Evolutionary conservation across 2,329 filamentous ascomycete genomes (phyloP).

Genomic region (Teratosphaeria viscida): DNA sequence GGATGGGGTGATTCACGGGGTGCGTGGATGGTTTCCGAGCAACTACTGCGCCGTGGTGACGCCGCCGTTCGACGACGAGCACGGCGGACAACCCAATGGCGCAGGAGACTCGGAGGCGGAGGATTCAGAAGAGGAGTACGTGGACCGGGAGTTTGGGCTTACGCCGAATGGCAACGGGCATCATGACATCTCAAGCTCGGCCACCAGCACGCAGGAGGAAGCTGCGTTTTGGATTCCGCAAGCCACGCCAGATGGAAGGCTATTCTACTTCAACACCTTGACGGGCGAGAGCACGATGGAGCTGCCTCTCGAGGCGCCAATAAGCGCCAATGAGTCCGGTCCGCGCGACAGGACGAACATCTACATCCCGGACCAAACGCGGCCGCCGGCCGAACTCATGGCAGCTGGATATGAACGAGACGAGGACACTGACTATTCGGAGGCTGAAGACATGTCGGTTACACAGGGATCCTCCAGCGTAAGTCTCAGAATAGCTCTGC

Average conservation of each 20-base stretch:
- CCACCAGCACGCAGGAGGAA: conserved; percentile 60
- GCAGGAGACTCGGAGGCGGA: conserved; percentile 24
- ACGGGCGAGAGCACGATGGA: conserved; percentile 94
- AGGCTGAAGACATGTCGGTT: conserved; percentile 67
- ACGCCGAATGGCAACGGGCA: conserved; percentile 32
- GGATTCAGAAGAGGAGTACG: conserved; percentile 58
- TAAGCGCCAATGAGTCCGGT: conserved; percentile 67
- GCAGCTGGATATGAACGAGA: conserved; percentile 66
- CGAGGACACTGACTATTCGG: conserved; percentile 76
- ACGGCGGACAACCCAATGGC: conserved; percentile 49
- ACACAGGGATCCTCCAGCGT: conserved; percentile 62
- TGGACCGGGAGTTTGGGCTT: conserved; percentile 41
- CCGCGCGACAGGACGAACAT: conserved; percentile 84
- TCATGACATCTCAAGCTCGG: conserved; percentile 50
- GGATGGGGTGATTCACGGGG: conserved; percentile 95
- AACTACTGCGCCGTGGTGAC: conserved; percentile 91
- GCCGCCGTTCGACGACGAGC: conserved; percentile 58
- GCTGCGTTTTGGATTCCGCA: conserved; percentile 98
- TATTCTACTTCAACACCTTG: conserved; percentile 98
- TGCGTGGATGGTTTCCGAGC: conserved; percentile 97
- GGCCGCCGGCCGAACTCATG: conserved; percentile 84
- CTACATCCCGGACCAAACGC: conserved; percentile 76
- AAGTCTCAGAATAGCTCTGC: conserved; percentile 28
- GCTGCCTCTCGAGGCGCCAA: conserved; percentile 81
- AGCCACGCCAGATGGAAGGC: conserved; percentile 79